A percentile compares a stretch with the other conserved stretches of the same genome.
These are phyloP conservation scores for Rosa hybrid DNA, from an alignment of 331 rosid genomes.

Conservation along the genomic window DNA sequence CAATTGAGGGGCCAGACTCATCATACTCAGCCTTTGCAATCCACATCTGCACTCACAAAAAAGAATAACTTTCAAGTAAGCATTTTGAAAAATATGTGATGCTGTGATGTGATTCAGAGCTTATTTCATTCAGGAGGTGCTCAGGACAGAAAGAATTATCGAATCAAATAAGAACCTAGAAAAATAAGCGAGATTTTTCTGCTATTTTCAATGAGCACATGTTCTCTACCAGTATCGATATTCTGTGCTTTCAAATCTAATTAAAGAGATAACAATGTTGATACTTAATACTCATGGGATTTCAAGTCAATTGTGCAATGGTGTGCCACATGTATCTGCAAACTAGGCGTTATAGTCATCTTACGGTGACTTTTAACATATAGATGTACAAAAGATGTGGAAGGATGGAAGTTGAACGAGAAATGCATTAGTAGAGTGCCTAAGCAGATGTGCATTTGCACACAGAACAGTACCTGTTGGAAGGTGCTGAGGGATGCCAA, in stretches of 20 bases:
- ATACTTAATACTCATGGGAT: neutral
- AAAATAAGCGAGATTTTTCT: neutral
- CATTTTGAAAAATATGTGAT: neutral
- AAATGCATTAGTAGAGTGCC: neutral
- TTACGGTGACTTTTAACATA: neutral
- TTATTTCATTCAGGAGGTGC: neutral
- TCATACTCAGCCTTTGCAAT: conserved; percentile 96
- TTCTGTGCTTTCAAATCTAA: neutral
- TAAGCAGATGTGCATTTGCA: neutral
- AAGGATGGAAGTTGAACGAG: neutral
- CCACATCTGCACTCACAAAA: conserved; percentile 75
- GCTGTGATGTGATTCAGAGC: neutral
- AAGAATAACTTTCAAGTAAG: conserved; percentile 12
- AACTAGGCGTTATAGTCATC: neutral
- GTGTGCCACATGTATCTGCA: neutral
- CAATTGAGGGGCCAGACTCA: conserved; percentile 97
- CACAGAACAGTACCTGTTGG: conserved; percentile 75
- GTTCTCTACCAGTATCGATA: neutral
- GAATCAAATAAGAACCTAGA: neutral
- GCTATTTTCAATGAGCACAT: neutral
- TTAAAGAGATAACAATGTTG: neutral
- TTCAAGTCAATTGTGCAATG: neutral
- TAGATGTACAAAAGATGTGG: neutral
- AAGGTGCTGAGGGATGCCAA: conserved; percentile 98
- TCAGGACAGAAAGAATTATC: neutral